These are phyloP conservation scores for Pythium sukuiense DNA, from an alignment of 352 stramenopile species.

Conservation along the genomic window DNA sequence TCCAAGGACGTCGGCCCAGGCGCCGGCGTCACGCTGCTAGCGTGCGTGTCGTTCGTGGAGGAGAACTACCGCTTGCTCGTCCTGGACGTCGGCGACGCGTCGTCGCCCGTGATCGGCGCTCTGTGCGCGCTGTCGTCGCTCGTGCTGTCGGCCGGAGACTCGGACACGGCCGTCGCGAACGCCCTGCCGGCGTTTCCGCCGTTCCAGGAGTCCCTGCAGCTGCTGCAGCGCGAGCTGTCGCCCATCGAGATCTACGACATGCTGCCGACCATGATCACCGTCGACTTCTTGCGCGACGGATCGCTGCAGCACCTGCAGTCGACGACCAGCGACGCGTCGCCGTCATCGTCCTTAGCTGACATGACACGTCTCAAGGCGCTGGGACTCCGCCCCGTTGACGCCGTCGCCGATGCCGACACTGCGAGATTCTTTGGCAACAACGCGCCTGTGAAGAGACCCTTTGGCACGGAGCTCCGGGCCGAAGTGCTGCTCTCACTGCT, in stretches of 20 bases:
- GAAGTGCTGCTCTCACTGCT: slow-evolving; percentile 51
- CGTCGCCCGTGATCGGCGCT: slow-evolving; percentile 32
- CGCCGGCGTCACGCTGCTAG: slow-evolving; percentile 37
- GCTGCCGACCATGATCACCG: slow-evolving; percentile 48
- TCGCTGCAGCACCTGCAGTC: slow-evolving; percentile 18
- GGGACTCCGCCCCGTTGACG: slow-evolving; percentile 11
- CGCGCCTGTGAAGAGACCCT: slow-evolving; percentile 60
- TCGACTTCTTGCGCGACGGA: slow-evolving; percentile 47
- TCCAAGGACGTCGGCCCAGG: background rate
- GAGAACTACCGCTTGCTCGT: slow-evolving; percentile 58
- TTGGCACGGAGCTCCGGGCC: slow-evolving; percentile 58
- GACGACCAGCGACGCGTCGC: background rate
- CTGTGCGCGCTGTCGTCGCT: slow-evolving; percentile 68
- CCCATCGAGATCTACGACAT: slow-evolving; percentile 61
- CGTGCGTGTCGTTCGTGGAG: slow-evolving; percentile 42
- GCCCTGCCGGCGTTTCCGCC: slow-evolving; percentile 30
- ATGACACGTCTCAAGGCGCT: slow-evolving; percentile 46
- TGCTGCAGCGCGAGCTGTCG: slow-evolving; percentile 43
- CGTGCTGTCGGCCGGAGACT: slow-evolving; percentile 47
- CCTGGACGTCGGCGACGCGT: slow-evolving; percentile 36
- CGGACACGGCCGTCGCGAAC: slow-evolving; percentile 10
- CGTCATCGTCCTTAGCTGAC: slow-evolving; percentile 26
- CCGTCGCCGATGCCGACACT: background rate
- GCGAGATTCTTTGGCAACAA: slow-evolving; percentile 32
- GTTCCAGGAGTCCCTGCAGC: slow-evolving; percentile 49